These are phyloP conservation scores for Colletotrichum limetticola DNA, from an alignment of 2,329 filamentous ascomycete species.

Conservation along the genomic window DNA sequence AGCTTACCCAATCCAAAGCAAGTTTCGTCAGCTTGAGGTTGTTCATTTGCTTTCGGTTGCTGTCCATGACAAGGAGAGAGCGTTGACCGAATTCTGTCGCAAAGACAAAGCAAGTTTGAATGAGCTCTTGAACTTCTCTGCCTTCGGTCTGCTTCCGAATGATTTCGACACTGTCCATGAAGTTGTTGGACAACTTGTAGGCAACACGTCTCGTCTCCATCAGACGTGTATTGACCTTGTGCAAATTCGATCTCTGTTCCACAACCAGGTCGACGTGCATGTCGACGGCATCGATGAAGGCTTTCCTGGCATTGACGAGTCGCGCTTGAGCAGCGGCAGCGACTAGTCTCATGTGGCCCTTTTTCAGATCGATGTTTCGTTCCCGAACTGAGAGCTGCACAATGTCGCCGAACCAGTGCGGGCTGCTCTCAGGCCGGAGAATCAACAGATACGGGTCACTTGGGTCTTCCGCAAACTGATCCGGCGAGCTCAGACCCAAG, in stretches of 20 bases:
- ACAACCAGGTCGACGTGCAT: conserved; percentile 89
- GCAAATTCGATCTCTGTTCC: conserved; percentile 92
- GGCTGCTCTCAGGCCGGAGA: conserved; percentile 80
- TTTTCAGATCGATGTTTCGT: conserved; percentile 85
- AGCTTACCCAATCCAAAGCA: conserved; percentile 95
- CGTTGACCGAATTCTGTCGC: conserved; percentile 99
- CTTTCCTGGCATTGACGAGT: conserved; percentile 80
- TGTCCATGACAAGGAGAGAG: conserved; percentile 94
- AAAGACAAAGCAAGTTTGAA: conserved; percentile 98
- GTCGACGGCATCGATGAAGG: conserved; percentile 82
- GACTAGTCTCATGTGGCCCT: conserved; percentile 87
- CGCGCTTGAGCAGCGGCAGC: conserved; percentile 86
- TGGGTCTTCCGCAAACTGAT: conserved; percentile 73
- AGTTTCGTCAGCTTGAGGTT: conserved; percentile 94
- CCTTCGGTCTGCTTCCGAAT: conserved; percentile 87
- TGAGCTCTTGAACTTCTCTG: conserved; percentile 91
- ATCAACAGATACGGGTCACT: conserved; percentile 88
- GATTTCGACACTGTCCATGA: conserved; percentile 98
- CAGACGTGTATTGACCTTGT: conserved; percentile 89
- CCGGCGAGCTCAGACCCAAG: conserved; percentile 74
- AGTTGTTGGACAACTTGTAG: conserved; percentile 95
- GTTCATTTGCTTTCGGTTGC: conserved; percentile 95
- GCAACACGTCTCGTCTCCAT: conserved; percentile 96
- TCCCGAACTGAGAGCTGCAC: conserved; percentile 78
- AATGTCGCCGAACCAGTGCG: conserved; percentile 85